These are phyloP conservation scores for Vanderwaltozyma verrucispora DNA, from an alignment of 805 yeast species.

Conservation along the genomic window DNA sequence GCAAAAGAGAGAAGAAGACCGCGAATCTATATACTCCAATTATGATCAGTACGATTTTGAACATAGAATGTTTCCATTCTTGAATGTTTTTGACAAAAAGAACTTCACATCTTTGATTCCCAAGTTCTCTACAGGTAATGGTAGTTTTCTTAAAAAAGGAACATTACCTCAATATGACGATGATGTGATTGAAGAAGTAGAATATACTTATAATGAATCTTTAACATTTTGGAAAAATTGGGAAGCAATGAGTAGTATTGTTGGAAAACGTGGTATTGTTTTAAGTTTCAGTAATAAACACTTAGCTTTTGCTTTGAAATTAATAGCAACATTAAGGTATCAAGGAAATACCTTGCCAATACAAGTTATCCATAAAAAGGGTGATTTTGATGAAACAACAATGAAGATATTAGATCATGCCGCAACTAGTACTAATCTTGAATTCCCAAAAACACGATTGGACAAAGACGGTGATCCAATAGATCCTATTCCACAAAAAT, in stretches of 20 bases:
- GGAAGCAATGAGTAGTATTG: conserved; percentile 7
- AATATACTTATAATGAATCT: conserved; percentile 5
- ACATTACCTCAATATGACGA: conserved; percentile 3
- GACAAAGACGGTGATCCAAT: neutral
- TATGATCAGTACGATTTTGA: conserved; percentile 16
- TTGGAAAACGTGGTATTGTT: conserved; percentile 14
- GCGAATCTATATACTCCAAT: neutral
- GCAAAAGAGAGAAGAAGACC: neutral
- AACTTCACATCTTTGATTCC: conserved; percentile 13
- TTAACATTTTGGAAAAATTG: conserved; percentile 13
- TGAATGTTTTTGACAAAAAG: conserved; percentile 5
- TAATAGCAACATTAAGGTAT: conserved; percentile 35
- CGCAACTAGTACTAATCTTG: conserved; percentile 17
- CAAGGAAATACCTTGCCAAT: conserved; percentile 32
- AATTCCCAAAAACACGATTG: neutral
- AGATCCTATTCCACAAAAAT: conserved; percentile 19
- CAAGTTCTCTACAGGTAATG: conserved; percentile 6
- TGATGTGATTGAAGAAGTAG: neutral
- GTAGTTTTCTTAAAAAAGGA: conserved; percentile 6
- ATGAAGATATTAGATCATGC: conserved; percentile 27
- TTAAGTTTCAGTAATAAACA: conserved; percentile 20
- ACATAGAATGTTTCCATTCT: conserved; percentile 16
- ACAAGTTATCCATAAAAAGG: conserved; percentile 31
- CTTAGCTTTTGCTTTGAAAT: conserved; percentile 19
- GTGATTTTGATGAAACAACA: conserved; percentile 26